A percentile compares a stretch with the other conserved stretches of the same genome.
Conservation (phyloP, 75 land plant species). For the Pseudotsuga menziesii region DNA sequence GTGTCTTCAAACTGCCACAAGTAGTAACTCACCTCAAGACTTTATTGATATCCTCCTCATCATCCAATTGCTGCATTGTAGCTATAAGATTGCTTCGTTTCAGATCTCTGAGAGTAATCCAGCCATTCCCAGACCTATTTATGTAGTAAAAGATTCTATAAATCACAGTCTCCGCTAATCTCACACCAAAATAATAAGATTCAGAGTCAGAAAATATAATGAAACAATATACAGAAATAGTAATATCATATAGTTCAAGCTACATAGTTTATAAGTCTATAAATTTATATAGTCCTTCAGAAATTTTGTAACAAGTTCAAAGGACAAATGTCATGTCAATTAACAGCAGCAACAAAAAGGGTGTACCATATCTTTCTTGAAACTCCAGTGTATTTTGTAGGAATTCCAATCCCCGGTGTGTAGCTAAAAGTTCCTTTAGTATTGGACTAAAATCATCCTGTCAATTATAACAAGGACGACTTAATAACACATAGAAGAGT, state of each 20-base stretch:
- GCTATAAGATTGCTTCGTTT: conserved; percentile 79
- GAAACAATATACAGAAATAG: too few relatives aligned
- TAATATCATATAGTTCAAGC: too few relatives aligned
- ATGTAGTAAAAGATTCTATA: conserved; percentile 92
- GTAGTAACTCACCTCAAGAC: conserved; percentile 54
- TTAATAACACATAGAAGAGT: not conserved
- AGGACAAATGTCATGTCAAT: too few relatives aligned
- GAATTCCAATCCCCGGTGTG: conserved; percentile 96
- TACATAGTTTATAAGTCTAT: too few relatives aligned
- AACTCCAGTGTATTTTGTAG: conserved; percentile 91
- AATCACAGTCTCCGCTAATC: conserved; percentile 88
- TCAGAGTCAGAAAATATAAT: not conserved
- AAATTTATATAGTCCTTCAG: too few relatives aligned
- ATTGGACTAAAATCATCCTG: conserved; percentile 94
- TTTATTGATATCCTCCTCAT: conserved; percentile 96
- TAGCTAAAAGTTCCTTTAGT: conserved; percentile 70
- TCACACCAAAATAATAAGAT: conserved; percentile 2
- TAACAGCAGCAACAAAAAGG: too few relatives aligned
- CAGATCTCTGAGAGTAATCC: conserved; percentile 81
- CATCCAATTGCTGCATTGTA: conserved; percentile 95
- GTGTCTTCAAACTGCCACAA: not conserved
- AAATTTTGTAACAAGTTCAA: too few relatives aligned
- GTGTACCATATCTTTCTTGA: conserved; percentile 96
- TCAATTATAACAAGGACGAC: not conserved
- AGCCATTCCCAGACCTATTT: conserved; percentile 88